Evolutionary conservation across 306 rosid genomes (phyloP), one percentile per base, ranked within the genome.

Genomic region (Fragaria vesca): DNA sequence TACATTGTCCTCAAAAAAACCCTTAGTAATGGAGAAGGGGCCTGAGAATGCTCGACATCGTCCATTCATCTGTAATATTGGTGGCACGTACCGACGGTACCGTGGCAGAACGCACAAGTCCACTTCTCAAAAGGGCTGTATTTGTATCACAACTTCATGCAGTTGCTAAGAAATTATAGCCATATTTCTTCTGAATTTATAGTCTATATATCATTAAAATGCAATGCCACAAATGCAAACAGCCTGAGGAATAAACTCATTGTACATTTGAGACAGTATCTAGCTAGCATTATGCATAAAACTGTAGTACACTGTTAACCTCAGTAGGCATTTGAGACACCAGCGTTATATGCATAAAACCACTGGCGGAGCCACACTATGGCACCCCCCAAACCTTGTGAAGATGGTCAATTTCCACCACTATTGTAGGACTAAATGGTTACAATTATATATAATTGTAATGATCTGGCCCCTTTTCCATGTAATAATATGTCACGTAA

Each of bases 1-100:
- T 17, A 88, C 91, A 51, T 88, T 93, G 84, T 93, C 97, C 80
- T 91, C 96, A 51, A 93, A 87, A 73, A 36, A 3, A 89, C 93
- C 93, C 85, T 87, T 91, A 9, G 91, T 50, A 0, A 94, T 93
- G 17, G 78, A 85, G 21, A 91, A 66, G 4, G 86, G 90, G 0
- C 94, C 96, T 0, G 89, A 91, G 78, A 93, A 93, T 10, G 83
- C 84, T 69, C 73, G 71, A 0, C 82, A 8, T 51, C 76, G 88
- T 30, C 97, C 96, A 28, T 89, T 90, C 8, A 24, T 48, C 26
- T 24, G 26, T 24, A 24, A 24, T 24, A 24, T 24, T 24, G 26
- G 26, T 24, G 89, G 48, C 30, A 28, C 30, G 30, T 28, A 28
- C 30, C 30, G 30, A 28, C 30, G 30, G 30, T 28, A 28, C 30